Conservation (phyloP, 2,329 filamentous ascomycete species). For the Aspergillus proliferans region DNA sequence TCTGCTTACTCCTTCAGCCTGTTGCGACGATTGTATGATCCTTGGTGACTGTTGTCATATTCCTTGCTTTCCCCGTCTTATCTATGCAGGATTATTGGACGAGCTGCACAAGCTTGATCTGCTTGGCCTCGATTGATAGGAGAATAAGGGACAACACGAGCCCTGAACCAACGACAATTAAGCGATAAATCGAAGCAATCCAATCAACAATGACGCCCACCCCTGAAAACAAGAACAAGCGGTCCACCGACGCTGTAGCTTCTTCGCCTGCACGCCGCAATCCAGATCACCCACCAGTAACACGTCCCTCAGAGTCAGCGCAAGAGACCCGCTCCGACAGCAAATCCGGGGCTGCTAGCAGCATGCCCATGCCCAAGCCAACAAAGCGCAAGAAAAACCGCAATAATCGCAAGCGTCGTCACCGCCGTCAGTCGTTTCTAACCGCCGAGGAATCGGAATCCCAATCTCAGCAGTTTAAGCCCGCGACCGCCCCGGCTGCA, state of each 20-base stretch:
- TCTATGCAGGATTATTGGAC: background rate
- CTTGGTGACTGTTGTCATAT: background rate
- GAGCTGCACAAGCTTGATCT: background rate
- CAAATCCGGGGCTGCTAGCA: constrained; percentile 12
- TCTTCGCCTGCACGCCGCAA: background rate
- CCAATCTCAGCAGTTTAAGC: constrained; percentile 25
- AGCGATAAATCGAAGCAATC: background rate
- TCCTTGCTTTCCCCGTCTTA: background rate
- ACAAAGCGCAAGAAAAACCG: constrained; percentile 59
- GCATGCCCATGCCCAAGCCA: constrained; percentile 9
- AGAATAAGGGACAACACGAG: background rate
- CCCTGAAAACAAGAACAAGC: background rate
- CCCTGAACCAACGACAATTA: background rate
- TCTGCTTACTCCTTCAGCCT: background rate
- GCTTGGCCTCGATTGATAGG: background rate
- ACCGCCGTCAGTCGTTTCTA: constrained; percentile 75
- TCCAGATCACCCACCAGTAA: background rate
- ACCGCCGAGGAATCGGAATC: constrained; percentile 48
- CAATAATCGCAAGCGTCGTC: constrained; percentile 66
- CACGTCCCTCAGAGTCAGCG: constrained; percentile 8
- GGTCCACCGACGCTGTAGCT: background rate
- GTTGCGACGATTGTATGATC: background rate
- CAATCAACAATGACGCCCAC: background rate
- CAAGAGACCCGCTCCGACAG: constrained; percentile 16
- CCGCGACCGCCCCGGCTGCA: constrained; percentile 47